These are phyloP conservation scores for Penicillium sp. DNA, from an alignment of 2,329 filamentous ascomycete species.

Conservation along the genomic window DNA sequence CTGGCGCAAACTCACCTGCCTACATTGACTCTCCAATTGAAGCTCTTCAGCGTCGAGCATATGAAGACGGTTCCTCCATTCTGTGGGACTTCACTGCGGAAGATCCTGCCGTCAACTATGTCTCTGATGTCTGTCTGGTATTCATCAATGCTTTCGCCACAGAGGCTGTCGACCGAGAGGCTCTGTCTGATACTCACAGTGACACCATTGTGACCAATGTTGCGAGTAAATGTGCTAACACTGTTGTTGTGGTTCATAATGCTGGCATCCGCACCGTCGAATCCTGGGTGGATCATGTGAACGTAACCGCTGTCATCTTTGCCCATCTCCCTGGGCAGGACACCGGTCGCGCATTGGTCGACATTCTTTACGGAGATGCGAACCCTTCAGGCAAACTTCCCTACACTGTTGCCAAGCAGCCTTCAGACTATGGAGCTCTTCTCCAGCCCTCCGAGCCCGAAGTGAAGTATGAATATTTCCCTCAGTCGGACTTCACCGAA, in stretches of 20 bases:
- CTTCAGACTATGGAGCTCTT: conserved; percentile 55
- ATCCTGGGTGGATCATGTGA: conserved; percentile 62
- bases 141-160: conserved; percentile 59
- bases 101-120: conserved; percentile 19
- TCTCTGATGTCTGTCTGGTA: conserved; percentile 48
- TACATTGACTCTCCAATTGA: conserved; percentile 57
- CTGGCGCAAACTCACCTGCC: conserved; percentile 51
- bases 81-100: conserved; percentile 23
- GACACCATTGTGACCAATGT: conserved; percentile 61
- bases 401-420: conserved; percentile 62
- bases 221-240: conserved; percentile 61
- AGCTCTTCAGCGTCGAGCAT: conserved; percentile 54
- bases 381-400: conserved; percentile 62
- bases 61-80: conserved; percentile 54
- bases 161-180: conserved; percentile 41
- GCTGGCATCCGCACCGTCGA: conserved; percentile 60
- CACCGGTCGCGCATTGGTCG: conserved; percentile 58
- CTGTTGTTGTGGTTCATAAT: conserved; percentile 67
- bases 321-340: conserved; percentile 68
- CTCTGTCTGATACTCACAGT: conserved; percentile 44
- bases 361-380: conserved; percentile 59
- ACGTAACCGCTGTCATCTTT: conserved; percentile 65
- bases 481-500: conserved; percentile 49
- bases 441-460: conserved; percentile 17
- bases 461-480: conserved; percentile 19